phyloP scores from a whole-genome alignment of 371 early-diverging fungal species.

The Mucor saturninus region DNA sequence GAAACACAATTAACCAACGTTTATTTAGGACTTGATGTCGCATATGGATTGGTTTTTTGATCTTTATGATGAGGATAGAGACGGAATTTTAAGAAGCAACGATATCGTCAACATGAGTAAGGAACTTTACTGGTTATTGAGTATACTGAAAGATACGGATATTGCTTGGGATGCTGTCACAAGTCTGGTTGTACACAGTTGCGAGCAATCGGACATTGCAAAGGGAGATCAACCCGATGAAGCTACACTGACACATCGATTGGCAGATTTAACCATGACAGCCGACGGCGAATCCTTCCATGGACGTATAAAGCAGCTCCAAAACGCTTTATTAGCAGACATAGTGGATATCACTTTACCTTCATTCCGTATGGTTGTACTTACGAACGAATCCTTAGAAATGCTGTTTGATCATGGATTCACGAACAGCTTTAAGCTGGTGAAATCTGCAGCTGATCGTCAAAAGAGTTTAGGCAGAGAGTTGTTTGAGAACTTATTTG shows the following conservation, averaged over 20 bases:
- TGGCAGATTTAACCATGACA: constrained; percentile 30
- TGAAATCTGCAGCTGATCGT: constrained; percentile 60
- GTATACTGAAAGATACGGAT: constrained; percentile 18
- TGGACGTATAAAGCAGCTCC: constrained; percentile 25
- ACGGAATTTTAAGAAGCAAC: constrained; percentile 67
- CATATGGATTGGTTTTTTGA: constrained; percentile 81
- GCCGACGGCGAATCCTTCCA: constrained; percentile 13
- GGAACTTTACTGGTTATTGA: constrained; percentile 71
- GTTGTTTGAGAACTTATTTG: constrained; percentile 62
- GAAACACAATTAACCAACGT: too few species aligned
- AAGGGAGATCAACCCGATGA: constrained; percentile 29
- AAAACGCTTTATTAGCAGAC: constrained; percentile 24
- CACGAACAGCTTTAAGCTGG: constrained; percentile 62
- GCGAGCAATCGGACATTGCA: constrained; percentile 60
- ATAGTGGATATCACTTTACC: constrained; percentile 30
- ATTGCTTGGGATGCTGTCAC: constrained; percentile 38
- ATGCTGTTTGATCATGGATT: constrained; percentile 73
- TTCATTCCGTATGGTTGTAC: constrained; percentile 59
- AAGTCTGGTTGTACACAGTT: constrained; percentile 34
- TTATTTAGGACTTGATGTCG: constrained; percentile 65
- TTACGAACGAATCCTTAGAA: constrained; percentile 70
- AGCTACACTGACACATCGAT: constrained; percentile 12
- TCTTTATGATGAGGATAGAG: constrained; percentile 73
- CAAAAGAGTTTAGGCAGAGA: constrained; percentile 61
- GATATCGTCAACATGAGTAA: constrained; percentile 86